Conservation (phyloP, 306 rosid genomes). For the Neltuma alba region DNA sequence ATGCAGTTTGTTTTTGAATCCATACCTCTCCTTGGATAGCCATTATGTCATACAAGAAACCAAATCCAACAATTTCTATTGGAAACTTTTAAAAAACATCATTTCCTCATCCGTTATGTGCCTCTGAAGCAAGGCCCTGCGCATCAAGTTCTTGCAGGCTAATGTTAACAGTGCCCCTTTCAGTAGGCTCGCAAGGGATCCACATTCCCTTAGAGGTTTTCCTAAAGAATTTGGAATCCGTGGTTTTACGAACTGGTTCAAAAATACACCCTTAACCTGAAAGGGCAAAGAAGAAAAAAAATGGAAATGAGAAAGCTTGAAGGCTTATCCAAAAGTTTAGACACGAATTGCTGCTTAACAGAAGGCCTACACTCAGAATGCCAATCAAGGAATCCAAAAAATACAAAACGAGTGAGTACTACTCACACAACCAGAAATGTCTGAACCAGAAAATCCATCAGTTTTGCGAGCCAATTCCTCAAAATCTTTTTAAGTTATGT, state of each 20-base stretch:
- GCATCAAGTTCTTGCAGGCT: slow-evolving; percentile 67
- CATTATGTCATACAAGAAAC: not conserved
- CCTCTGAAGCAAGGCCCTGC: slow-evolving; percentile 68
- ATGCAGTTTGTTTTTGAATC: not conserved
- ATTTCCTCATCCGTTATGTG: slow-evolving; percentile 20
- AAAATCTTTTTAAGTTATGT: slow-evolving; percentile 68
- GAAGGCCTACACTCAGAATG: not conserved
- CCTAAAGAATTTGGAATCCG: slow-evolving; percentile 69
- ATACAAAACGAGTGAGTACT: not conserved
- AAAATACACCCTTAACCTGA: slow-evolving; percentile 85
- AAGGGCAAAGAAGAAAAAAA: not conserved
- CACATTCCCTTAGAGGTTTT: slow-evolving; percentile 58
- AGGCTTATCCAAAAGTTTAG: slow-evolving; percentile 9
- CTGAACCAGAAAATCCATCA: slow-evolving; percentile 81
- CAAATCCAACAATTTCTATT: not conserved
- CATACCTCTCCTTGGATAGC: not conserved
- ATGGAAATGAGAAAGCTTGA: no score
- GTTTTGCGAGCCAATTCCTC: slow-evolving; percentile 66
- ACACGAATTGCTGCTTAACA: not conserved
- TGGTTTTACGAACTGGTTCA: slow-evolving; percentile 85
- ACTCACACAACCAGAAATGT: slow-evolving; percentile 85
- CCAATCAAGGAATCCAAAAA: not conserved
- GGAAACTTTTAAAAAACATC: not conserved
- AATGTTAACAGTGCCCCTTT: slow-evolving; percentile 52
- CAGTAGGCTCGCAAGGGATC: slow-evolving; percentile 75